Percentiles rank a stretch among this genome's conserved stretches.
These are phyloP conservation scores for Boletus rubropictus DNA, from an alignment of 768 basidiomycete species.

Conservation along the genomic window DNA sequence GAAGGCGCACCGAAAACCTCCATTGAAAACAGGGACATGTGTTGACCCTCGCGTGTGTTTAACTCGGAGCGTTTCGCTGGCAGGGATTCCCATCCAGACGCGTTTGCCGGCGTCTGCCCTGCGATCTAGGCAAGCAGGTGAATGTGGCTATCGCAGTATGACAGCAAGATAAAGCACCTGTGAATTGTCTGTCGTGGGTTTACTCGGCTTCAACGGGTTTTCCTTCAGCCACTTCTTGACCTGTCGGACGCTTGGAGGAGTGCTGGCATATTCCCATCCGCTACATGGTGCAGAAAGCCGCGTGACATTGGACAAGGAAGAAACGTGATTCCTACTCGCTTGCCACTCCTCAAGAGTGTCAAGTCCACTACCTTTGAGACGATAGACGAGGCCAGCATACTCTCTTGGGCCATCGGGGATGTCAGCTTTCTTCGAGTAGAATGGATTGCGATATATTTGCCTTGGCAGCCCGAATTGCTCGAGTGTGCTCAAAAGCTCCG, in stretches of 20 bases:
- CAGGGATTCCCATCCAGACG: slow-evolving; percentile 61
- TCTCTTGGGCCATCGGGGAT: slow-evolving; percentile 63
- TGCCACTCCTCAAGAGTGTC: slow-evolving; percentile 58
- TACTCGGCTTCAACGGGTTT: slow-evolving; percentile 14
- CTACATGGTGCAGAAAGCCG: slow-evolving; percentile 30
- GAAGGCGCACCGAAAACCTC: slow-evolving; percentile 76
- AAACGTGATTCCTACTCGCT: slow-evolving; percentile 3
- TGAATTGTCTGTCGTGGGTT: slow-evolving; percentile 34
- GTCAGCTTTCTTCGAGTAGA: slow-evolving; percentile 70
- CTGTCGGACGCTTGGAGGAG: slow-evolving; percentile 57
- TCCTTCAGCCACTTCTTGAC: slow-evolving; percentile 49
- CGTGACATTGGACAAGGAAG: neutral
- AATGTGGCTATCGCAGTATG: neutral
- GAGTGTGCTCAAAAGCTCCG: slow-evolving; percentile 41
- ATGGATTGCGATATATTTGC: slow-evolving; percentile 71
- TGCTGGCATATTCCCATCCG: slow-evolving; percentile 79
- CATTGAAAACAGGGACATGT: slow-evolving; percentile 74
- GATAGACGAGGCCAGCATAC: slow-evolving; percentile 75
- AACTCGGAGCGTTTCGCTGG: slow-evolving; percentile 38
- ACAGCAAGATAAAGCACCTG: slow-evolving; percentile 38
- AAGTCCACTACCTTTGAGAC: slow-evolving; percentile 59
- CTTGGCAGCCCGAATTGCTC: slow-evolving; percentile 44
- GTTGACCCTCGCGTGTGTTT: slow-evolving; percentile 52
- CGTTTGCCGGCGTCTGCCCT: slow-evolving; percentile 70
- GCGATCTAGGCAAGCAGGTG: slow-evolving; percentile 44